Evolutionary conservation across 1,139 yeast genomes (phyloP).

Genomic region (Kodamaea derodonti): DNA sequence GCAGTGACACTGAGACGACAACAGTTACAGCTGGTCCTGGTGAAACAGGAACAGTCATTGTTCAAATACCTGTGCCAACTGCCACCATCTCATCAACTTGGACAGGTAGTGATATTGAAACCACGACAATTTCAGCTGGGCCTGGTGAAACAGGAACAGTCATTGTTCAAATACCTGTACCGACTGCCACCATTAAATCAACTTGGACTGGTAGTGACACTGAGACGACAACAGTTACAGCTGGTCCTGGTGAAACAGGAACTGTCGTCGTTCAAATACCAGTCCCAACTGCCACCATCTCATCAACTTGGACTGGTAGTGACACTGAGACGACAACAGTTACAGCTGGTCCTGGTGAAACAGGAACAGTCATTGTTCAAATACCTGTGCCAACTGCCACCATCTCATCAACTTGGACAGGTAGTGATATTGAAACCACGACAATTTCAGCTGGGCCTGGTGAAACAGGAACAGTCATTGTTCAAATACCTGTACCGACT

Average conservation of each 20-base stretch:
- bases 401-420: too few species aligned
- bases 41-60: constrained; percentile 11
- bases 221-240: constrained; percentile 3
- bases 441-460: too few species aligned
- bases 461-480: too few species aligned
- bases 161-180: constrained; percentile 10
- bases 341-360: constrained; percentile 9
- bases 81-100: constrained; percentile 8
- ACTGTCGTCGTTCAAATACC: constrained; percentile 18
- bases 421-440: too few species aligned
- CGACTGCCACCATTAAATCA: constrained; percentile 7
- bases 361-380: constrained; percentile 11
- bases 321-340: background rate
- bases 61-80: constrained; percentile 14
- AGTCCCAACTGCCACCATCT: constrained; percentile 4
- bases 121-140: constrained; percentile 7
- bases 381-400: constrained; percentile 11
- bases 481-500: too few species aligned
- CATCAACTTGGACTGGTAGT: constrained; percentile 8
- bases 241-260: constrained; percentile 11
- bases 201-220: constrained; percentile 9
- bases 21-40: constrained; percentile 9
- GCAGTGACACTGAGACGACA: constrained; percentile 7
- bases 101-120: constrained; percentile 5
- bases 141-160: constrained; percentile 7